Percentiles rank a stretch among this genome's conserved stretches.
Conservation (phyloP, 805 yeast species). For the Suhomyces vadensis region DNA sequence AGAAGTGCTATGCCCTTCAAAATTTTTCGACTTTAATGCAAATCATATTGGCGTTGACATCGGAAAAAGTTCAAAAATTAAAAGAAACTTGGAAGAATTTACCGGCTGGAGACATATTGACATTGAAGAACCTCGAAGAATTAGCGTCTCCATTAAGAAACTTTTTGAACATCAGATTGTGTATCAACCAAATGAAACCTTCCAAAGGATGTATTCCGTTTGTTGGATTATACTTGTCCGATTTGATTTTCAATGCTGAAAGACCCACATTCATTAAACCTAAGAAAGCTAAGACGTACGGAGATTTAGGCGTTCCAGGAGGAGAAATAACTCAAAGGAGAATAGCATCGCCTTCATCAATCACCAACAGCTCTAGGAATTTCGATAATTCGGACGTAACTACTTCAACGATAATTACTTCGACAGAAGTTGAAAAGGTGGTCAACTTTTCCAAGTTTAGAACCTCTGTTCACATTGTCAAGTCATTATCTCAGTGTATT, state of each 20-base stretch:
- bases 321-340: not conserved
- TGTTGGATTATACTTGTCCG: slow-evolving; percentile 81
- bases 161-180: slow-evolving; percentile 64
- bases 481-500: slow-evolving; percentile 73
- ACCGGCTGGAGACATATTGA: slow-evolving; percentile 68
- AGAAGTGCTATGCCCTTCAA: slow-evolving; percentile 67
- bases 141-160: slow-evolving; percentile 75
- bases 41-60: slow-evolving; percentile 75
- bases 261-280: slow-evolving; percentile 49
- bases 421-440: slow-evolving; percentile 35
- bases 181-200: slow-evolving; percentile 59
- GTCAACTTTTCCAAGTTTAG: slow-evolving; percentile 79
- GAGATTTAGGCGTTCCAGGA: not conserved
- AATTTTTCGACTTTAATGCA: slow-evolving; percentile 89
- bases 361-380: not conserved
- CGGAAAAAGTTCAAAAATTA: slow-evolving; percentile 59
- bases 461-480: slow-evolving; percentile 73
- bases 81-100: slow-evolving; percentile 73
- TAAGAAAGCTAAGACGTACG: slow-evolving; percentile 3
- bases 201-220: slow-evolving; percentile 86
- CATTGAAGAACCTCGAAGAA: slow-evolving; percentile 66
- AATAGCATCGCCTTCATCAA: slow-evolving; percentile 1
- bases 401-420: slow-evolving; percentile 13
- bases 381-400: slow-evolving; percentile 10
- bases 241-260: slow-evolving; percentile 73